Evolutionary conservation across 2,329 filamentous ascomycete genomes (phyloP).

Genomic region (Diaporthe velutina): DNA sequence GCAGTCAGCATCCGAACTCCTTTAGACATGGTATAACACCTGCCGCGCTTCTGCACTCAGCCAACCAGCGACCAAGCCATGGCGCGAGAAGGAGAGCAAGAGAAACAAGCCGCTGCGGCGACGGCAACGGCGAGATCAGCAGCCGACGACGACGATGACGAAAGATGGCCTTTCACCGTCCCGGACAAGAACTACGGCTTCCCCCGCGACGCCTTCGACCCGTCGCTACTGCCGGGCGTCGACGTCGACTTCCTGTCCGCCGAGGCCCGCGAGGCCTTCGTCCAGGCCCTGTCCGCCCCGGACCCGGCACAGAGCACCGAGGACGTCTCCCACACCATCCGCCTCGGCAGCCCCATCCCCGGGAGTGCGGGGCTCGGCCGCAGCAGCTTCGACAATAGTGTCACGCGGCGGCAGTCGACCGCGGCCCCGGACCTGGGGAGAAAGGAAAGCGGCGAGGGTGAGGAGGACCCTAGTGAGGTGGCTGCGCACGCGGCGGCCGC

Average conservation of each 20-base stretch:
- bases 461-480: slow-evolving; percentile 49
- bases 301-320: slow-evolving; percentile 76
- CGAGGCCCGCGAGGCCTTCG: slow-evolving; percentile 82
- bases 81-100: not conserved
- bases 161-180: slow-evolving; percentile 41
- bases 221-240: slow-evolving; percentile 80
- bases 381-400: slow-evolving; percentile 51
- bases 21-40: slow-evolving; percentile 25
- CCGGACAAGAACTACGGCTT: slow-evolving; percentile 66
- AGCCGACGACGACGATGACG: slow-evolving; percentile 36
- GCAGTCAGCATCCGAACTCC: not conserved
- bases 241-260: slow-evolving; percentile 81
- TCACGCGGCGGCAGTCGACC: slow-evolving; percentile 57
- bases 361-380: slow-evolving; percentile 49
- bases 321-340: slow-evolving; percentile 59
- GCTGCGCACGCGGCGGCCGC: slow-evolving; percentile 55
- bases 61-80: slow-evolving; percentile 1
- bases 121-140: not conserved
- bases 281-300: slow-evolving; percentile 84
- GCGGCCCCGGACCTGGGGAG: slow-evolving; percentile 46
- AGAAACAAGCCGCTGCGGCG: slow-evolving; percentile 7
- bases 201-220: slow-evolving; percentile 75
- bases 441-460: slow-evolving; percentile 41
- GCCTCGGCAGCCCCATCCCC: slow-evolving; percentile 53
- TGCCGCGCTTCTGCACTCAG: slow-evolving; percentile 16